These are phyloP conservation scores for Termitomyces sp. DNA, from an alignment of 768 basidiomycete species.

Conservation along the genomic window DNA sequence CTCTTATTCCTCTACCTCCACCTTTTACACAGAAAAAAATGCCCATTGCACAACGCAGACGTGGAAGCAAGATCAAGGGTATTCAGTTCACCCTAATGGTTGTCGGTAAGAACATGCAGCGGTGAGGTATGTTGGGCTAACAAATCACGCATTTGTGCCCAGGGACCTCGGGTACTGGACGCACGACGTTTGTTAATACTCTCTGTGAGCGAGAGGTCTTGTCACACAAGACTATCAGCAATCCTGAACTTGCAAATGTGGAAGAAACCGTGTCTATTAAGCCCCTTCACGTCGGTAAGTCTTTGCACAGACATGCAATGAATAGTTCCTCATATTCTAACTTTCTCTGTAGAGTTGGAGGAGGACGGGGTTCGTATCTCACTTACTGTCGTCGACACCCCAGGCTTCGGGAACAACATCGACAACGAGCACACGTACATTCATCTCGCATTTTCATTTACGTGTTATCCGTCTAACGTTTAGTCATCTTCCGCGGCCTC, in stretches of 20 bases:
- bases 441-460: slow-evolving; percentile 1
- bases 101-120: slow-evolving; percentile 52
- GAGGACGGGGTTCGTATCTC: slow-evolving; percentile 90
- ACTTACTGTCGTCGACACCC: slow-evolving; percentile 88
- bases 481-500: slow-evolving; percentile 1
- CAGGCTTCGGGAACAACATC: slow-evolving; percentile 88
- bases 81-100: slow-evolving; percentile 90
- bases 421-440: slow-evolving; percentile 85
- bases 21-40: slow-evolving; percentile 21
- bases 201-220: slow-evolving; percentile 81
- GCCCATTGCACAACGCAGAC: slow-evolving; percentile 47
- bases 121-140: neutral
- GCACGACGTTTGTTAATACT: slow-evolving; percentile 92
- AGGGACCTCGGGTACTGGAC: slow-evolving; percentile 87
- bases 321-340: neutral
- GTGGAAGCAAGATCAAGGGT: slow-evolving; percentile 83
- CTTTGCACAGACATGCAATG: slow-evolving; percentile 5
- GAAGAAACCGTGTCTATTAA: slow-evolving; percentile 79
- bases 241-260: slow-evolving; percentile 68
- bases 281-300: slow-evolving; percentile 70
- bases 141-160: neutral
- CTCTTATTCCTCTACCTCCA: slow-evolving; percentile 5
- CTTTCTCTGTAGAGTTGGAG: slow-evolving; percentile 64
- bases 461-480: neutral
- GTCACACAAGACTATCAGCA: slow-evolving; percentile 59